Percentiles rank a stretch among this genome's conserved stretches.
Evolutionary conservation across 1,139 yeast species (phyloP).

Genomic region (Suhomyces bribrorum): DNA sequence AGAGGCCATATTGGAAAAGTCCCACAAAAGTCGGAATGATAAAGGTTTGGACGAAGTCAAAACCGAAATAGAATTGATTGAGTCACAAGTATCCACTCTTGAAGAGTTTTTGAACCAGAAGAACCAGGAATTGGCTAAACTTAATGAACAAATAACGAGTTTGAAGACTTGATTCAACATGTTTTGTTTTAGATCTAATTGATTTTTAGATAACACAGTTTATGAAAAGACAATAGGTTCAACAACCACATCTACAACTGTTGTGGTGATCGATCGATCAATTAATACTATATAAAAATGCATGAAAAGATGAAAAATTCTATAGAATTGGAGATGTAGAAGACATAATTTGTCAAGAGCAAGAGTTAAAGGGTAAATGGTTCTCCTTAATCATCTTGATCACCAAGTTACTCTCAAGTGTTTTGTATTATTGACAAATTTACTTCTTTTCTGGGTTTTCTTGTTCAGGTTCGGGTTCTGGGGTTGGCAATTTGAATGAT

Average conservation of each 20-base stretch:
- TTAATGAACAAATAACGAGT: slow-evolving; percentile 28
- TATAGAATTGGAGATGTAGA: background rate
- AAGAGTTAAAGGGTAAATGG: background rate
- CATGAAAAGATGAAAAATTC: slow-evolving; percentile 13
- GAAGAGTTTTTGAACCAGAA: slow-evolving; percentile 56
- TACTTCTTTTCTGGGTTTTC: slow-evolving; percentile 23
- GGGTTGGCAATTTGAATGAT: slow-evolving; percentile 76
- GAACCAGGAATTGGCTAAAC: slow-evolving; percentile 49
- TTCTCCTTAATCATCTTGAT: background rate
- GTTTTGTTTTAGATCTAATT: slow-evolving; percentile 41
- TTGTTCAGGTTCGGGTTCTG: slow-evolving; percentile 71
- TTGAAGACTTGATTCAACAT: slow-evolving; percentile 5
- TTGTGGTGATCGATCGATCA: slow-evolving; percentile 7
- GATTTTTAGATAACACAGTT: slow-evolving; percentile 61
- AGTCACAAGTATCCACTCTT: slow-evolving; percentile 62
- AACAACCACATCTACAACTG: slow-evolving; percentile 33
- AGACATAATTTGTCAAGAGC: background rate
- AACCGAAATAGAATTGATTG: slow-evolving; percentile 64
- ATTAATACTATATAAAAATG: slow-evolving; percentile 15
- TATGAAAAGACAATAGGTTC: slow-evolving; percentile 56
- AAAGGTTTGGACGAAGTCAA: slow-evolving; percentile 44
- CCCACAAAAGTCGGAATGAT: slow-evolving; percentile 11
- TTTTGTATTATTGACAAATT: background rate
- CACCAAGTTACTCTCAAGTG: background rate
- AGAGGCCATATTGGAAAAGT: slow-evolving; percentile 12